Evolutionary conservation across 441 rosid species (phyloP).

Genomic region (Adansonia gregorii): DNA sequence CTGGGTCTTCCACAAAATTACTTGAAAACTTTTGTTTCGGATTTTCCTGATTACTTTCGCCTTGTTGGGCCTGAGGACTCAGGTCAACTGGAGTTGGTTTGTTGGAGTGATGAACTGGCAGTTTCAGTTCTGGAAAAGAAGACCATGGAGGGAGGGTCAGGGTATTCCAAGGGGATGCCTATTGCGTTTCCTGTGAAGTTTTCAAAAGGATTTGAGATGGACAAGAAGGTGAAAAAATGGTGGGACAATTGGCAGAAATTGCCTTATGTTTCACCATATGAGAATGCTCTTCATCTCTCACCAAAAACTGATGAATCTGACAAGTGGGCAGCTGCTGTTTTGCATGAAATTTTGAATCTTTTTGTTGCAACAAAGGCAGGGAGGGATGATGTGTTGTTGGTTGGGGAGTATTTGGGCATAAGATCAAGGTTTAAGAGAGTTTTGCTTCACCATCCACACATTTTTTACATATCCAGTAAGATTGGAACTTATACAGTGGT

Average conservation of each 20-base stretch:
- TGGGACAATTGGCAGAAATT: constrained; percentile 81
- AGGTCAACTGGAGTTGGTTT: constrained; percentile 71
- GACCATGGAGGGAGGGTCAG: constrained; percentile 38
- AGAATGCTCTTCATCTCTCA: constrained; percentile 58
- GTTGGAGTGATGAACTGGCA: constrained; percentile 72
- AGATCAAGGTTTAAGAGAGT: constrained; percentile 90
- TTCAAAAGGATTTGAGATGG: constrained; percentile 63
- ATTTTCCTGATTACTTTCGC: constrained; percentile 81
- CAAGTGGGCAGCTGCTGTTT: constrained; percentile 69
- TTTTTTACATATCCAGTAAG: constrained; percentile 76
- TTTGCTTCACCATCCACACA: constrained; percentile 68
- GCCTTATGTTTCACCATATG: constrained; percentile 82
- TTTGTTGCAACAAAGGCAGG: constrained; percentile 72
- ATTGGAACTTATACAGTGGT: constrained; percentile 71
- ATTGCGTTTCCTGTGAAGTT: constrained; percentile 63
- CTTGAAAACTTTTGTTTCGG: constrained; percentile 53
- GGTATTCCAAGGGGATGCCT: constrained; percentile 47
- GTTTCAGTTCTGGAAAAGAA: constrained; percentile 66
- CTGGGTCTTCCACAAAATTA: constrained; percentile 71
- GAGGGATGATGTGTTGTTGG: constrained; percentile 55
- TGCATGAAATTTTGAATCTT: constrained; percentile 77
- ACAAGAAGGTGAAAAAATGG: constrained; percentile 78
- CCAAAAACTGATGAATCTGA: constrained; percentile 76
- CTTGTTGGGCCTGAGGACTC: constrained; percentile 37
- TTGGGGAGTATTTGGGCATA: constrained; percentile 76